Conservation (phyloP, 2,329 filamentous ascomycete genomes). For the Ilyonectria destructans region DNA sequence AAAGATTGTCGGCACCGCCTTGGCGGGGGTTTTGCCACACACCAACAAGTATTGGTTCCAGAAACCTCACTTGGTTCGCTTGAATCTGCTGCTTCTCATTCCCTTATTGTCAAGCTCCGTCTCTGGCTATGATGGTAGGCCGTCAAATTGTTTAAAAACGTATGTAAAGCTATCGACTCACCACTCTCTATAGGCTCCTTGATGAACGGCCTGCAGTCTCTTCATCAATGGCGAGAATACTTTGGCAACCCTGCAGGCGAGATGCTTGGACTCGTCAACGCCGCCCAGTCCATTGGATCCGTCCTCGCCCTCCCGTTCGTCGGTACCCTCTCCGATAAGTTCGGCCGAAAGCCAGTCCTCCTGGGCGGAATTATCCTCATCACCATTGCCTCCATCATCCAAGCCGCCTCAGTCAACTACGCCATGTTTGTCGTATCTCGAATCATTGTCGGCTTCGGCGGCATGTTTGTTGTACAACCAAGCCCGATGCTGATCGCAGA, state of each 20-base stretch:
- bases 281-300: slow-evolving; percentile 54
- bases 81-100: slow-evolving; percentile 63
- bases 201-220: slow-evolving; percentile 60
- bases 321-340: slow-evolving; percentile 55
- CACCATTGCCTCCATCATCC: slow-evolving; percentile 55
- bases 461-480: slow-evolving; percentile 50
- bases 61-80: slow-evolving; percentile 59
- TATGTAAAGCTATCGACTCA: slow-evolving; percentile 8
- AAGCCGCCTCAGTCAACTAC: slow-evolving; percentile 55
- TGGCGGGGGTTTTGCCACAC: slow-evolving; percentile 56
- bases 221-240: slow-evolving; percentile 58
- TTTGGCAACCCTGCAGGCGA: slow-evolving; percentile 54
- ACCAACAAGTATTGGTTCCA: slow-evolving; percentile 61
- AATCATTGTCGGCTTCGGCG: slow-evolving; percentile 53
- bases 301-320: slow-evolving; percentile 54
- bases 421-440: slow-evolving; percentile 55
- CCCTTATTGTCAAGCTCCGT: slow-evolving; percentile 61
- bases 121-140: slow-evolving; percentile 61
- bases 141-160: background rate
- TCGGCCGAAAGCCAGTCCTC: slow-evolving; percentile 57
- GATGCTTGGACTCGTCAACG: slow-evolving; percentile 53
- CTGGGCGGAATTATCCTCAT: slow-evolving; percentile 55
- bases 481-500: slow-evolving; percentile 54
- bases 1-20: slow-evolving; percentile 50
- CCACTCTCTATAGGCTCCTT: slow-evolving; percentile 47